phyloP scores from a whole-genome alignment of 1,139 yeast genomes.

The Ogataea hybrid region DNA sequence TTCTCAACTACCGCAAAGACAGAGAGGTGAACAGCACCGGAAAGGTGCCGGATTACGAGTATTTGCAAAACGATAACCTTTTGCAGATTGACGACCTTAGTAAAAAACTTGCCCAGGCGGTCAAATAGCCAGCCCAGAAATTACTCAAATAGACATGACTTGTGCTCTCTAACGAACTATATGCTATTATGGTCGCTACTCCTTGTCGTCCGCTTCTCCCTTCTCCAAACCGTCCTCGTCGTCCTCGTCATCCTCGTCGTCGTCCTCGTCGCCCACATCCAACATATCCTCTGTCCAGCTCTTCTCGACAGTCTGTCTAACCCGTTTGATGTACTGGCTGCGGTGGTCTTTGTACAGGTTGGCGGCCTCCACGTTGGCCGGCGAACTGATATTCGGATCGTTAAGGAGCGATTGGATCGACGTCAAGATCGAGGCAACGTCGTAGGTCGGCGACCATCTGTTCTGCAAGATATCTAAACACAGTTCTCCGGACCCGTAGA shows the following conservation, averaged over 20 bases:
- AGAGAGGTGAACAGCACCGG: constrained; percentile 50
- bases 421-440: constrained; percentile 94
- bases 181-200: constrained; percentile 10
- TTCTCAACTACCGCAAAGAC: constrained; percentile 50
- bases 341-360: constrained; percentile 92
- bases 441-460: constrained; percentile 98
- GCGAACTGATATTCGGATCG: constrained; percentile 95
- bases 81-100: constrained; percentile 33
- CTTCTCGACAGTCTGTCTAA: constrained; percentile 88
- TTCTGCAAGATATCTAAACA: constrained; percentile 95
- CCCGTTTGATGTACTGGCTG: constrained; percentile 87
- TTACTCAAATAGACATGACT: constrained; percentile 18
- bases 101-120: constrained; percentile 11
- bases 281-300: constrained; percentile 71
- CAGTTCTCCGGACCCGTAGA: constrained; percentile 91
- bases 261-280: constrained; percentile 66
- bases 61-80: constrained; percentile 23
- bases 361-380: constrained; percentile 98
- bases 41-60: constrained; percentile 37
- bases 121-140: too few relatives aligned
- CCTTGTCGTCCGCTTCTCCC: constrained; percentile 23
- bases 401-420: constrained; percentile 83
- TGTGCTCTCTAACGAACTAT: not conserved
- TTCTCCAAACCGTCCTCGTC: constrained; percentile 44
- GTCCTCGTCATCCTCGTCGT: constrained; percentile 46